Conservation (phyloP, 2,329 filamentous ascomycete genomes). For the Clarireedia hainanense region DNA sequence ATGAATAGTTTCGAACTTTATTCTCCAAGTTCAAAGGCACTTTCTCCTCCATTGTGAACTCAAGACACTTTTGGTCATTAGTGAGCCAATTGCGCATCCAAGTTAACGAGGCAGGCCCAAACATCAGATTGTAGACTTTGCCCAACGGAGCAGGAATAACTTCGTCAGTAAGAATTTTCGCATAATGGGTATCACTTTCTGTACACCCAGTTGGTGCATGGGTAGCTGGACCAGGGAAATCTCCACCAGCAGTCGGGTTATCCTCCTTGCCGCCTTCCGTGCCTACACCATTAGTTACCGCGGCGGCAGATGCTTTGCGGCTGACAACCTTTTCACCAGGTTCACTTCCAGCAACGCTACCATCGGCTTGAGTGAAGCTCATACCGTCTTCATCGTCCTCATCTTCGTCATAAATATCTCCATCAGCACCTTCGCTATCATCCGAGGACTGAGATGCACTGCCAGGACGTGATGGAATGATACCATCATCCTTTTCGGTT, state of each 20-base stretch:
- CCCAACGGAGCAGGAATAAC: conserved; percentile 79
- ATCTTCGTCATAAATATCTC: conserved; percentile 72
- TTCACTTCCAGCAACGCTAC: conserved; percentile 37
- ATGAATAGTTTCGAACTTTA: conserved; percentile 68
- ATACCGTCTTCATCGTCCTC: conserved; percentile 65
- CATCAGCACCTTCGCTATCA: conserved; percentile 52
- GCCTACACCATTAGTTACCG: conserved; percentile 36
- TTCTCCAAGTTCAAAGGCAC: conserved; percentile 66
- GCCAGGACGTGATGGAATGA: conserved; percentile 30
- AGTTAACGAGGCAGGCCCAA: conserved; percentile 67
- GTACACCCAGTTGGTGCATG: conserved; percentile 82
- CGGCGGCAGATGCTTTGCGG: conserved; percentile 63
- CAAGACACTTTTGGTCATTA: conserved; percentile 79
- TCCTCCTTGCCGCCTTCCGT: conserved; percentile 45
- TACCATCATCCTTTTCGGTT: conserved; percentile 64
- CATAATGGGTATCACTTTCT: conserved; percentile 71
- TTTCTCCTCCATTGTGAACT: conserved; percentile 73
- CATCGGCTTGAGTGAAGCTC: conserved; percentile 42
- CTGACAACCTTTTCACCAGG: conserved; percentile 54
- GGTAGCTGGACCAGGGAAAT: conserved; percentile 77
- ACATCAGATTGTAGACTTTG: conserved; percentile 83
- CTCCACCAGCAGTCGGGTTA: conserved; percentile 38
- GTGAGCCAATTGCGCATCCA: conserved; percentile 86
- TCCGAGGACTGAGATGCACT: conserved; percentile 47
- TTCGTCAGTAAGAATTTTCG: conserved; percentile 79